Conservation (phyloP, 805 yeast species). For the Suhomyces tanzawaensis region DNA sequence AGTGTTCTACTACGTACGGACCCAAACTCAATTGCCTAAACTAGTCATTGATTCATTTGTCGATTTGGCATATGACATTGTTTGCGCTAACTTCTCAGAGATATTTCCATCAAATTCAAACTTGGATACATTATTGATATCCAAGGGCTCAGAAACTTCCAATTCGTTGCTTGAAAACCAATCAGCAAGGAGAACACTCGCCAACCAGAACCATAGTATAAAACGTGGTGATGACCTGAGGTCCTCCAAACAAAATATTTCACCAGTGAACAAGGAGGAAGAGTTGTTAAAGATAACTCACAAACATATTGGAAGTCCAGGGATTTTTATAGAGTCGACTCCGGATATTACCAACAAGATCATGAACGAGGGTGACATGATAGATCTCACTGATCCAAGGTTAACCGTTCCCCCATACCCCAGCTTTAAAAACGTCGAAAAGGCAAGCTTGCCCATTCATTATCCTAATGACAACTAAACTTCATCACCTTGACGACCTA, state of each 20-base stretch:
- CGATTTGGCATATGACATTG: constrained; percentile 21
- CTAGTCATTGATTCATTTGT: constrained; percentile 44
- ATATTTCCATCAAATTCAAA: constrained; percentile 14
- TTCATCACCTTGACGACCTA: constrained; percentile 63
- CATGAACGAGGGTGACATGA: constrained; percentile 17
- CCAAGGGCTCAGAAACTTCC: constrained; percentile 21
- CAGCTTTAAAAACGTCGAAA: constrained; percentile 61
- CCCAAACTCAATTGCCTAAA: constrained; percentile 48
- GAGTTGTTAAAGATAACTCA: constrained; percentile 16
- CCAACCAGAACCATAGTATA: constrained; percentile 18
- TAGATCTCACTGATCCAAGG: constrained; percentile 19
- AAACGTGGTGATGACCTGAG: constrained; percentile 14
- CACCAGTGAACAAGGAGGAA: constrained; percentile 16
- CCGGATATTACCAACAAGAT: constrained; percentile 36
- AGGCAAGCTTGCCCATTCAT: constrained; percentile 48
- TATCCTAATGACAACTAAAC: constrained; percentile 25
- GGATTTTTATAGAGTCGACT: constrained; percentile 27
- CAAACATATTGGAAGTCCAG: constrained; percentile 34
- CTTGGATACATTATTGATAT: constrained; percentile 18
- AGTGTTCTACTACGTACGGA: constrained; percentile 46
- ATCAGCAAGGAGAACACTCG: constrained; percentile 22
- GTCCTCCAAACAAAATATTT: background rate
- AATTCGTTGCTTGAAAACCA: constrained; percentile 26
- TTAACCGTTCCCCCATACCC: constrained; percentile 43
- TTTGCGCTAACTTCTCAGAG: constrained; percentile 22